A percentile compares a stretch with the other conserved stretches of the same genome.
Conservation (phyloP, 202 grass and related monocot genomes). For the Carex arenaria region DNA sequence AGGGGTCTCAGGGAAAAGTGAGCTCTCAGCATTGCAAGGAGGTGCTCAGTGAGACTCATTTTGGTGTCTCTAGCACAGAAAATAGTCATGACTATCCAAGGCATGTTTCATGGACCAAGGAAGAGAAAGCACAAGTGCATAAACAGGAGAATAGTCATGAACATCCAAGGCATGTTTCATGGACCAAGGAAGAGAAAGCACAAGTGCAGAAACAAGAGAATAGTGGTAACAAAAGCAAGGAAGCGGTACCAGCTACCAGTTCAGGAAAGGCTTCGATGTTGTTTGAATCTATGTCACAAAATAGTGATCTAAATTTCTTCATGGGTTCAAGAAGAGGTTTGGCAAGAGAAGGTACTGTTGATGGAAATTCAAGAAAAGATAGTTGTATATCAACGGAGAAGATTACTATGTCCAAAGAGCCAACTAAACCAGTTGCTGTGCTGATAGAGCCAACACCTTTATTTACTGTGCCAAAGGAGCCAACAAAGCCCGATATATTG, state of each 20-base stretch:
- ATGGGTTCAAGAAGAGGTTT: slow-evolving; percentile 52
- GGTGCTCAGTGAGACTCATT: slow-evolving; percentile 12
- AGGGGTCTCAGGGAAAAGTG: slow-evolving; percentile 39
- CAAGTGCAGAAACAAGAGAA: slow-evolving; percentile 28
- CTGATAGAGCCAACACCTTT: slow-evolving; percentile 13
- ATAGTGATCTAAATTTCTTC: slow-evolving; percentile 53
- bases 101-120: slow-evolving; percentile 30
- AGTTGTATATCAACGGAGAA: slow-evolving; percentile 14
- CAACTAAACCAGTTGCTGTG: slow-evolving; percentile 28
- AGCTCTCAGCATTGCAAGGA: slow-evolving; percentile 30
- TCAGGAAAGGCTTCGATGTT: slow-evolving; percentile 44
- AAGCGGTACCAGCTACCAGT: slow-evolving; percentile 12
- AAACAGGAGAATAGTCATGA: slow-evolving; percentile 22
- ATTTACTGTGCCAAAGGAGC: slow-evolving; percentile 25
- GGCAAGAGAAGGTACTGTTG: slow-evolving; percentile 22
- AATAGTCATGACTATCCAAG: slow-evolving; percentile 22
- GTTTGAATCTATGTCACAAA: slow-evolving; percentile 48
- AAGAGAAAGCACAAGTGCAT: slow-evolving; percentile 26
- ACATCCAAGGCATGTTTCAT: slow-evolving; percentile 27
- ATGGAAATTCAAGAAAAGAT: slow-evolving; percentile 24
- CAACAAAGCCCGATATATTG: slow-evolving; percentile 26
- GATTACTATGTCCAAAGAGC: slow-evolving; percentile 26
- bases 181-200: slow-evolving; percentile 24
- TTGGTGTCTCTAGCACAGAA: slow-evolving; percentile 8
- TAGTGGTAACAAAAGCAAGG: slow-evolving; percentile 24